These are phyloP conservation scores for Neocatenulostroma microsporum DNA, from an alignment of 2,329 filamentous ascomycete species.

Conservation along the genomic window DNA sequence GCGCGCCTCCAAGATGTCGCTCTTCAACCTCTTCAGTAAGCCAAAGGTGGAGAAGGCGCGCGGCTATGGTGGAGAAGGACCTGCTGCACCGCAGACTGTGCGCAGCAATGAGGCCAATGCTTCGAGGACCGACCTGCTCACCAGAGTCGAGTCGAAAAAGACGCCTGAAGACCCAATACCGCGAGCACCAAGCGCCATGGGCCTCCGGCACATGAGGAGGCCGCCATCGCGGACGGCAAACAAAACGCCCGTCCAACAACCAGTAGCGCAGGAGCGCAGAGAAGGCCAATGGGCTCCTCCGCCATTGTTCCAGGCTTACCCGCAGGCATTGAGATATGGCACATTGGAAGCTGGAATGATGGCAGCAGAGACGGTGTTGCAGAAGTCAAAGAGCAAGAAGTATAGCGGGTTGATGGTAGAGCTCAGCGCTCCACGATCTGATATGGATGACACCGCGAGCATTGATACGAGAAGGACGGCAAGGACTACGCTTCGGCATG, in stretches of 20 bases:
- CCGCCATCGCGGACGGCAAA: background rate
- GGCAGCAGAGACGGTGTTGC: constrained; percentile 51
- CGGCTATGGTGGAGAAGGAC: constrained; percentile 38
- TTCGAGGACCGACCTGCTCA: constrained; percentile 7
- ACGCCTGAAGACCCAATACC: background rate
- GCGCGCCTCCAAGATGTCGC: constrained; percentile 35
- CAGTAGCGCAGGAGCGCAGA: background rate
- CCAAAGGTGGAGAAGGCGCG: constrained; percentile 42
- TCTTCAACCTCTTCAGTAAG: constrained; percentile 43
- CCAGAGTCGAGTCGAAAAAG: constrained; percentile 6
- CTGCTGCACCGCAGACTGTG: constrained; percentile 16
- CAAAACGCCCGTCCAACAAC: background rate
- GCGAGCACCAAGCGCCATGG: constrained; percentile 5
- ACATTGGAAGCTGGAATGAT: constrained; percentile 59
- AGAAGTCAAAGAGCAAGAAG: constrained; percentile 16
- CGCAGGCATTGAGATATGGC: constrained; percentile 70
- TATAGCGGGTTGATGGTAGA: constrained; percentile 1
- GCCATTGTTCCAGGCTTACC: constrained; percentile 78
- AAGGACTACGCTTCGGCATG: constrained; percentile 11
- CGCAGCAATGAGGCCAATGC: constrained; percentile 6
- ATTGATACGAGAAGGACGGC: constrained; percentile 12
- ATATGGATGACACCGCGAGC: constrained; percentile 10
- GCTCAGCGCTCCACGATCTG: background rate
- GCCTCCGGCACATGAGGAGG: background rate
- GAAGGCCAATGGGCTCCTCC: constrained; percentile 42